A percentile compares a stretch with the other conserved stretches of the same genome.
phyloP scores from a whole-genome alignment of 202 grass and related monocot species.

The Elaeis oleifera region DNA sequence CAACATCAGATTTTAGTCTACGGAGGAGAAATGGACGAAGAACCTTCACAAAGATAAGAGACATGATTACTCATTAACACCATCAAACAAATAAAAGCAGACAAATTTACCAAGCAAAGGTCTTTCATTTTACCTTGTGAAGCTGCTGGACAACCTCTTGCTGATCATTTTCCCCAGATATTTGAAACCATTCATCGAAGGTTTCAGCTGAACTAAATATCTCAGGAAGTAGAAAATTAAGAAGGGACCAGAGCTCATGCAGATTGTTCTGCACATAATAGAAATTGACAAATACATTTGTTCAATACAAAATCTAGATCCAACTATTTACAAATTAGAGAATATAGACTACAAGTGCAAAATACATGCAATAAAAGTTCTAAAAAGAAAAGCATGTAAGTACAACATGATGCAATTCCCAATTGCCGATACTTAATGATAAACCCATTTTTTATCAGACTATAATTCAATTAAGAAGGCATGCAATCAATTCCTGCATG shows the following conservation, averaged over 20 bases:
- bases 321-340: constrained; percentile 1
- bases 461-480: too few species aligned
- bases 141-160: constrained; percentile 81
- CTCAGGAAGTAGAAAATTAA: constrained; percentile 78
- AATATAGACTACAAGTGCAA: too few species aligned
- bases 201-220: constrained; percentile 82
- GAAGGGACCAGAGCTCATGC: constrained; percentile 78
- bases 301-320: constrained; percentile 6
- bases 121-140: constrained; percentile 49
- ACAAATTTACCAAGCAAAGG: neutral
- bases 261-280: constrained; percentile 62
- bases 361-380: too few species aligned
- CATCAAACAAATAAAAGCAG: constrained; percentile 5
- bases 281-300: constrained; percentile 16
- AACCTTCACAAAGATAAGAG: constrained; percentile 39
- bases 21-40: constrained; percentile 70
- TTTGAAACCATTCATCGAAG: constrained; percentile 82
- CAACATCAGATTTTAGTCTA: constrained; percentile 72
- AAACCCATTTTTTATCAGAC: too few species aligned
- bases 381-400: too few species aligned
- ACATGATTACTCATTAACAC: neutral
- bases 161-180: constrained; percentile 74
- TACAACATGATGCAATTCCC: too few species aligned
- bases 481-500: too few species aligned
- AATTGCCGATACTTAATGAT: too few species aligned